Percentiles rank a stretch among this genome's conserved stretches.
phyloP scores from a whole-genome alignment of 306 rosid genomes.

The Malus sylvestris region DNA sequence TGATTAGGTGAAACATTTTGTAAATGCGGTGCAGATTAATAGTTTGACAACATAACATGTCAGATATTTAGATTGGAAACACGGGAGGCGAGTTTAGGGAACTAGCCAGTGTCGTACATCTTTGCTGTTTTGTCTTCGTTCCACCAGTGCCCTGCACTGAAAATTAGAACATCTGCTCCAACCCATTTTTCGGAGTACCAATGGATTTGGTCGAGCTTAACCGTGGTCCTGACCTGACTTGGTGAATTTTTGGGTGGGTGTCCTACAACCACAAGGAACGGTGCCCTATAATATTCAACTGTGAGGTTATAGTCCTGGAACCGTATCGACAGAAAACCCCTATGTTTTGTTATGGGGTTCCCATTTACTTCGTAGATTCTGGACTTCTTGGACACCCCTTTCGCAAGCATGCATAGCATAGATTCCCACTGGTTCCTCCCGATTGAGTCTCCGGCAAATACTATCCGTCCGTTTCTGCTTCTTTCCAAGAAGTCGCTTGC shows the following conservation, averaged over 20 bases:
- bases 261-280: constrained; percentile 52
- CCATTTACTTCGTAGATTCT: constrained; percentile 69
- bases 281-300: constrained; percentile 74
- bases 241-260: constrained; percentile 54
- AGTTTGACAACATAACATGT: neutral
- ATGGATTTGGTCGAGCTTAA: constrained; percentile 58
- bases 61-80: neutral
- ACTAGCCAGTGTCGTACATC: constrained; percentile 21
- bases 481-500: constrained; percentile 72
- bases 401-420: constrained; percentile 64
- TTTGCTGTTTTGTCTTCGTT: constrained; percentile 54
- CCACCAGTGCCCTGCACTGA: constrained; percentile 93
- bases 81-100: neutral
- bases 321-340: constrained; percentile 54
- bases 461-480: constrained; percentile 66
- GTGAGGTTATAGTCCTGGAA: constrained; percentile 67
- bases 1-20: neutral
- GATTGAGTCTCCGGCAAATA: constrained; percentile 82
- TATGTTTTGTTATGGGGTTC: constrained; percentile 74
- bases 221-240: constrained; percentile 14
- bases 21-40: neutral
- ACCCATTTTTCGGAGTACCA: constrained; percentile 59
- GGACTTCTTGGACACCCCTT: constrained; percentile 53
- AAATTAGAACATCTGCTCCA: constrained; percentile 59
- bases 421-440: constrained; percentile 98